Percentiles rank a stretch among this genome's conserved stretches.
These are phyloP conservation scores for Colletotrichum horii DNA, from an alignment of 2,329 filamentous ascomycete genomes.

Conservation along the genomic window DNA sequence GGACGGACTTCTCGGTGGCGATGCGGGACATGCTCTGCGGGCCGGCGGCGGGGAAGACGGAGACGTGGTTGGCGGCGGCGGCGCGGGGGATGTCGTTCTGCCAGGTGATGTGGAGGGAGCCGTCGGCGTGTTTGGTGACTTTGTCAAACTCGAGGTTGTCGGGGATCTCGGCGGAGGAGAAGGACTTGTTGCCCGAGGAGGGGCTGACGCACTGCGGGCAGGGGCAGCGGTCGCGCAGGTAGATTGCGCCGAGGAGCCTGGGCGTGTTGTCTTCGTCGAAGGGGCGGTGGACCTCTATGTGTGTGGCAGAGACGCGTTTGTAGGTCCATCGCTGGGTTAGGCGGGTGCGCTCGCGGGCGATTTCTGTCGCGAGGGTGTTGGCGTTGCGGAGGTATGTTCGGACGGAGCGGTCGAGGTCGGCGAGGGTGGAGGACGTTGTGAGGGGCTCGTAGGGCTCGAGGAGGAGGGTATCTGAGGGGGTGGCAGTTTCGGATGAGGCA, in stretches of 20 bases:
- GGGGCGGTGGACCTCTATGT: neutral
- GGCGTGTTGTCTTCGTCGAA: neutral
- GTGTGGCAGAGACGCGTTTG: neutral
- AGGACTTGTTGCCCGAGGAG: slow-evolving; percentile 65
- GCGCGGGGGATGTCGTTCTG: slow-evolving; percentile 44
- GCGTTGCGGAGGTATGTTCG: neutral
- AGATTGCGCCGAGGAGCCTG: slow-evolving; percentile 19
- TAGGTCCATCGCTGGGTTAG: neutral
- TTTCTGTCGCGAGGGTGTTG: neutral
- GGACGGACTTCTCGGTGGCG: neutral
- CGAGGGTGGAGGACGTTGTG: neutral
- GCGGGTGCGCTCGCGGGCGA: neutral
- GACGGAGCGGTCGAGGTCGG: neutral
- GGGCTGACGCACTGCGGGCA: slow-evolving; percentile 59
- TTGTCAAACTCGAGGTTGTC: slow-evolving; percentile 33
- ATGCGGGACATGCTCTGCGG: slow-evolving; percentile 25
- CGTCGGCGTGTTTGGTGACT: slow-evolving; percentile 38
- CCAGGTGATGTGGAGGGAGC: slow-evolving; percentile 65
- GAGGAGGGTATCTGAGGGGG: neutral
- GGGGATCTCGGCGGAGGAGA: slow-evolving; percentile 47
- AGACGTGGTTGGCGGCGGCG: slow-evolving; percentile 34
- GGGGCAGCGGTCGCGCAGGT: slow-evolving; percentile 59
- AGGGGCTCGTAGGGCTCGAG: neutral
- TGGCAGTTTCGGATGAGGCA: neutral
- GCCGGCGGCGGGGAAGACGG: slow-evolving; percentile 34